Conservation (phyloP, 2,329 filamentous ascomycete species). For the Trichoderma brevicompactum region DNA sequence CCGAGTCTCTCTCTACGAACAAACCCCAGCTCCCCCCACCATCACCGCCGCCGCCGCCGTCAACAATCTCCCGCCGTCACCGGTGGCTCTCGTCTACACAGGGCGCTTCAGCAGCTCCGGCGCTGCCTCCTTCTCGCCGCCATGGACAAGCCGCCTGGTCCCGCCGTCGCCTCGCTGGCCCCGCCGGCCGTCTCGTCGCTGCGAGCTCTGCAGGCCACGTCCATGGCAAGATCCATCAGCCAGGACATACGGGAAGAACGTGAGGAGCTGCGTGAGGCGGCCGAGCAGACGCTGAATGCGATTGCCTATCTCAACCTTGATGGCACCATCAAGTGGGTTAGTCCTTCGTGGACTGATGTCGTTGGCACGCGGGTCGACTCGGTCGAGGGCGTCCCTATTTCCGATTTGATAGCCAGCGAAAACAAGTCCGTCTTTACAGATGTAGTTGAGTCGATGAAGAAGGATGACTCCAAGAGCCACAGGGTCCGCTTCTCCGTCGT, state of each 20-base stretch:
- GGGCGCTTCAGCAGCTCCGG: slow-evolving; percentile 24
- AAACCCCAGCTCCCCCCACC: slow-evolving; percentile 20
- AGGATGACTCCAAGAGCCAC: slow-evolving; percentile 90
- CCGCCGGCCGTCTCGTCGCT: slow-evolving; percentile 59
- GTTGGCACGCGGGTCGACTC: slow-evolving; percentile 77
- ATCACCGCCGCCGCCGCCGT: too few species aligned
- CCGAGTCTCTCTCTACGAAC: slow-evolving; percentile 35
- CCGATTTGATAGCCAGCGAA: slow-evolving; percentile 76
- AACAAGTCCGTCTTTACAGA: slow-evolving; percentile 81
- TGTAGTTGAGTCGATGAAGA: slow-evolving; percentile 84
- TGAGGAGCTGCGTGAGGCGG: slow-evolving; percentile 91
- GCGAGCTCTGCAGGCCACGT: slow-evolving; percentile 52
- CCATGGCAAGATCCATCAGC: slow-evolving; percentile 72
- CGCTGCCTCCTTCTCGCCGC: slow-evolving; percentile 32
- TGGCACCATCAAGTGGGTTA: slow-evolving; percentile 92
- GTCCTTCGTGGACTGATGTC: slow-evolving; percentile 92
- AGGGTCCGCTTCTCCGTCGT: slow-evolving; percentile 80
- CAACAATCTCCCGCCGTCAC: background rate
- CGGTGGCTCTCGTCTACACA: slow-evolving; percentile 25
- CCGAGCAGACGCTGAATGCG: slow-evolving; percentile 94
- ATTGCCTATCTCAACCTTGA: slow-evolving; percentile 93
- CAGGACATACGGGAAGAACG: slow-evolving; percentile 91
- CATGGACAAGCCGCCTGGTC: slow-evolving; percentile 51
- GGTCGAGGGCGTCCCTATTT: slow-evolving; percentile 76
- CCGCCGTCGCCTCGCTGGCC: slow-evolving; percentile 45